Evolutionary conservation across 2,329 filamentous ascomycete species (phyloP), one percentile per base, ranked within the genome.

Genomic region (Xylariaceae sp.): DNA sequence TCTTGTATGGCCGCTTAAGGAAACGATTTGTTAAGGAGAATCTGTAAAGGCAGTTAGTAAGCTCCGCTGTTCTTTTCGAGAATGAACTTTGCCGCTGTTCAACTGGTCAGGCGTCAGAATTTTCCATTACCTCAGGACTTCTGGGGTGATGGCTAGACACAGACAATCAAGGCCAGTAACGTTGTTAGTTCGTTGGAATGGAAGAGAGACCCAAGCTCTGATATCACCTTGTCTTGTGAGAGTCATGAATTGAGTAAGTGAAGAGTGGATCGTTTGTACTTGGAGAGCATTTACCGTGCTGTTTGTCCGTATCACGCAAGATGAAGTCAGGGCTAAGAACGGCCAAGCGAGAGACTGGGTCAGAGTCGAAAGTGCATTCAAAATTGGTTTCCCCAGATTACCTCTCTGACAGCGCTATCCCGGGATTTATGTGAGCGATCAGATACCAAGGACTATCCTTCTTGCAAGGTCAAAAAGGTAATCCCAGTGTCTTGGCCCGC

Each of bases 401-500:
- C 24, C 8, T n/a, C 9, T 16, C 34, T 28, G 29, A 28, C 36
- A 51, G 52, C 41, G n/a, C 34, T 33, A 45, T 41, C 47, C 43
- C 53, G 31, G 45, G n/a, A 31, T 39, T 41, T 54, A 28, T 39
- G 17, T 16, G 24, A 53, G 55, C 21, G 23, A 40, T 37, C 19
- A 24, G 24, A 31, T 21, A 37, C 33, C 11, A 26, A 51, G 28
- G 33, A 17, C 29, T 51, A 40, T 41, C 39, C 31, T 14, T 26
- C 17, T 26, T 57, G 26, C 40, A 43, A 29, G 48, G 48, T n/a
- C 33, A 46, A 31, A 28, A 34, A 23, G 14, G 19, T 29, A 28
- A 52, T 54, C 41, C 47, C 51, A 55, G 39, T 56, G 19, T 53
- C 59, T 61, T 56, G 44, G 52, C 40, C n/a, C 21, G 52, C 40